Evolutionary conservation across 208 protist species (phyloP).

Genomic region (Herpetomonas tarakana): DNA sequence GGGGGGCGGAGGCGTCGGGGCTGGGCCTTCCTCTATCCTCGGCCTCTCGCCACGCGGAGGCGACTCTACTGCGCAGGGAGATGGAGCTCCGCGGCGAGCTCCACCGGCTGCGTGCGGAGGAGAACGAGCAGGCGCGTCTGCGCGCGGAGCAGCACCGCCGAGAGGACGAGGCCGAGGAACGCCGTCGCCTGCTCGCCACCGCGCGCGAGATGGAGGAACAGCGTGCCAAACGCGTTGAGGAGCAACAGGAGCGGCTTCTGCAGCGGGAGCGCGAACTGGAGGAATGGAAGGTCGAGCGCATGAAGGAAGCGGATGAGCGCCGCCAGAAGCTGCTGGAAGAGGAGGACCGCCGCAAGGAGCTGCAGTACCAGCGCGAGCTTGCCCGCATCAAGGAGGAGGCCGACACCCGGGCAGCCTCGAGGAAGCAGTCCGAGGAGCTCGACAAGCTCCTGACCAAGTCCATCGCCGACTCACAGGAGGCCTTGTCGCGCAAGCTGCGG

Average conservation of each 20-base stretch:
- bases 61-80: slow-evolving; percentile 59
- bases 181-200: slow-evolving; percentile 39
- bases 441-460: slow-evolving; percentile 33
- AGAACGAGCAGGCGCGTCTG: slow-evolving; percentile 39
- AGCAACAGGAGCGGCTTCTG: slow-evolving; percentile 65
- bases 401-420: slow-evolving; percentile 23
- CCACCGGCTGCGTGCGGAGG: slow-evolving; percentile 42
- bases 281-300: slow-evolving; percentile 76
- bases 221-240: slow-evolving; percentile 49
- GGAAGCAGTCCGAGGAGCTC: slow-evolving; percentile 28
- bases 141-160: slow-evolving; percentile 34
- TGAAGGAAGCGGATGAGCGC: slow-evolving; percentile 43
- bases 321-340: slow-evolving; percentile 46
- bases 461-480: slow-evolving; percentile 25
- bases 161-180: slow-evolving; percentile 51
- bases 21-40: neutral
- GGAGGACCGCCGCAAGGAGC: slow-evolving; percentile 67
- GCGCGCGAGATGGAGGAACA: slow-evolving; percentile 58
- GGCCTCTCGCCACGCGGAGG: slow-evolving; percentile 30
- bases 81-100: slow-evolving; percentile 62
- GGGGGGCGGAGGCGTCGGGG: neutral
- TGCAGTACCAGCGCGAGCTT: slow-evolving; percentile 70
- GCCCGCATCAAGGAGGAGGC: slow-evolving; percentile 63
- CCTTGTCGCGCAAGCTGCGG: slow-evolving; percentile 30
- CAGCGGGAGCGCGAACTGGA: slow-evolving; percentile 76